Percentiles rank a stretch among this genome's conserved stretches.
These are phyloP conservation scores for Telopea speciosissima DNA, from an alignment of 177 flowering plant species.

Conservation along the genomic window DNA sequence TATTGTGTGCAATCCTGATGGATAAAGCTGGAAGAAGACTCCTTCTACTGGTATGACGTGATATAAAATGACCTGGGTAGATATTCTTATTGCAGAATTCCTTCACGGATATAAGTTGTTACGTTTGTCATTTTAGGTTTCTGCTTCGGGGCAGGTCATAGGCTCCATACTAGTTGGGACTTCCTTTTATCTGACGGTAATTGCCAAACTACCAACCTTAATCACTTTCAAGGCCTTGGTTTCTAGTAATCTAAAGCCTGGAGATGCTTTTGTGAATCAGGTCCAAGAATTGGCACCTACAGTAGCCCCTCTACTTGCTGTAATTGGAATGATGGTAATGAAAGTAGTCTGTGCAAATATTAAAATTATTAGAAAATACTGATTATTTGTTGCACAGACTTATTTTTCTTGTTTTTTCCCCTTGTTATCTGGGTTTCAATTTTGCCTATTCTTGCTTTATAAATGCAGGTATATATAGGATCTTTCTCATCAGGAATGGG, in stretches of 20 bases:
- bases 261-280: slow-evolving; percentile 26
- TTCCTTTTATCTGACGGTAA: not conserved
- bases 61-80: no score
- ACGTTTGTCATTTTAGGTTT: not conserved
- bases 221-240: not conserved
- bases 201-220: not conserved
- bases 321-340: slow-evolving; percentile 61
- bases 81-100: not conserved
- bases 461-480: slow-evolving; percentile 42
- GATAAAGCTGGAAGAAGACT: slow-evolving; percentile 78
- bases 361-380: not conserved
- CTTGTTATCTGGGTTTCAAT: slow-evolving; percentile 9
- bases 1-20: slow-evolving; percentile 38
- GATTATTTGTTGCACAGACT: not conserved
- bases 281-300: slow-evolving; percentile 30
- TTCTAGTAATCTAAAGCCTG: not conserved
- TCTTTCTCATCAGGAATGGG: slow-evolving; percentile 71
- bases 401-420: not conserved
- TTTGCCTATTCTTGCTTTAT: not conserved
- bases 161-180: not conserved
- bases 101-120: not conserved
- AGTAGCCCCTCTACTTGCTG: slow-evolving; percentile 27
- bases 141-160: not conserved
- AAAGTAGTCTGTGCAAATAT: not conserved
- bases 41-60: slow-evolving; percentile 47